These are phyloP conservation scores for Sesbania bispinosa DNA, from an alignment of 306 rosid species.

Conservation along the genomic window DNA sequence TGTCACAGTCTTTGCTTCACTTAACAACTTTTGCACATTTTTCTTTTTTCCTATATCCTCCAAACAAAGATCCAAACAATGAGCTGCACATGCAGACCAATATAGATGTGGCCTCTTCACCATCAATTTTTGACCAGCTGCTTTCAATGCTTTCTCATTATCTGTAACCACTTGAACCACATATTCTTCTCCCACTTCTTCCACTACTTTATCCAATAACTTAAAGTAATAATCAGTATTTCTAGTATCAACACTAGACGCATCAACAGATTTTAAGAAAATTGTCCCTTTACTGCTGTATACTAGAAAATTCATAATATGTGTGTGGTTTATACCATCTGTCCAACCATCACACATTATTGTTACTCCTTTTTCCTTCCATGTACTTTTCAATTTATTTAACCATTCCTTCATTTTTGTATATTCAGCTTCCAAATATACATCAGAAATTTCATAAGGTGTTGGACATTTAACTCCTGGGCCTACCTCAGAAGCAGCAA, in stretches of 20 bases:
- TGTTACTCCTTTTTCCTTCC: background rate
- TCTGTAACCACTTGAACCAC: background rate
- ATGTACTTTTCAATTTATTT: background rate
- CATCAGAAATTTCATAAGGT: background rate
- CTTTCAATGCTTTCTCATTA: background rate
- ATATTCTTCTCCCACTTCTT: background rate
- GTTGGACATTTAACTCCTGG: too few relatives aligned
- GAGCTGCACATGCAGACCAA: background rate
- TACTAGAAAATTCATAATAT: background rate
- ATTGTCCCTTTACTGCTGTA: background rate
- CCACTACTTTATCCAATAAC: background rate
- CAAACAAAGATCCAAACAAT: background rate
- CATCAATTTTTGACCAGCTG: background rate
- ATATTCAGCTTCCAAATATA: background rate
- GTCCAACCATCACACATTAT: constrained; percentile 8
- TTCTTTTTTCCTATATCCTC: background rate
- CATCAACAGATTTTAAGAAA: background rate
- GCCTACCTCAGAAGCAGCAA: too few relatives aligned
- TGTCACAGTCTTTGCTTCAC: background rate
- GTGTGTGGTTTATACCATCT: background rate
- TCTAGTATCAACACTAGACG: background rate
- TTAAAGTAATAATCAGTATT: background rate
- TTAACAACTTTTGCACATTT: background rate
- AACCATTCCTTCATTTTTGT: background rate
- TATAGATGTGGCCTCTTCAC: background rate